Evolutionary conservation across 257 asterid species (phyloP).

Genomic region (Penstemon newberryi): DNA sequence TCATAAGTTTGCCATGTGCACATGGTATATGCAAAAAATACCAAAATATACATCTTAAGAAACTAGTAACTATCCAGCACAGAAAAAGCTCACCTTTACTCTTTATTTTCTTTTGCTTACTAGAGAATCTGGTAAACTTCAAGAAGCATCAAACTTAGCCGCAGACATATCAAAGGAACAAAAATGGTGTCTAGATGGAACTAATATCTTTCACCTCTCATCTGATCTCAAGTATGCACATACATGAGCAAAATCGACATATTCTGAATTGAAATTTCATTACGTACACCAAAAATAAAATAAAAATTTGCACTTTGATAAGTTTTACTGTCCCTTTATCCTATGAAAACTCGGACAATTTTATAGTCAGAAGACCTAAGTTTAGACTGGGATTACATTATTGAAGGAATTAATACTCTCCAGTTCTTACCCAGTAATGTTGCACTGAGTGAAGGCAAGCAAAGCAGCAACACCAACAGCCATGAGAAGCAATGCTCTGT

Average conservation of each 20-base stretch:
- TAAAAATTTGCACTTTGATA: conserved; percentile 10
- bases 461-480: conserved; percentile 74
- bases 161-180: no score
- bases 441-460: conserved; percentile 72
- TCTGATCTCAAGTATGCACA: neutral
- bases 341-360: neutral
- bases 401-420: no score
- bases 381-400: neutral
- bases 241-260: neutral
- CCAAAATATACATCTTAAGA: no score
- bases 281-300: neutral
- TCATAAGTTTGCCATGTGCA: no score
- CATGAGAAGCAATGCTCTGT: conserved; percentile 62
- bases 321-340: neutral
- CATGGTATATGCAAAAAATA: no score
- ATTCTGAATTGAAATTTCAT: neutral
- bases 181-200: no score
- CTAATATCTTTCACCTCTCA: no score
- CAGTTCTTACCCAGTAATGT: conserved; percentile 61
- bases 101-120: no score
- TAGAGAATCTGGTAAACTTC: no score
- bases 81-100: no score
- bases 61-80: no score
- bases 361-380: neutral
- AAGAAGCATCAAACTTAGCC: no score